Evolutionary conservation across 2,329 filamentous ascomycete species (phyloP), one percentile per base, ranked within the genome.

Genomic region (Rhinocladiella similis): DNA sequence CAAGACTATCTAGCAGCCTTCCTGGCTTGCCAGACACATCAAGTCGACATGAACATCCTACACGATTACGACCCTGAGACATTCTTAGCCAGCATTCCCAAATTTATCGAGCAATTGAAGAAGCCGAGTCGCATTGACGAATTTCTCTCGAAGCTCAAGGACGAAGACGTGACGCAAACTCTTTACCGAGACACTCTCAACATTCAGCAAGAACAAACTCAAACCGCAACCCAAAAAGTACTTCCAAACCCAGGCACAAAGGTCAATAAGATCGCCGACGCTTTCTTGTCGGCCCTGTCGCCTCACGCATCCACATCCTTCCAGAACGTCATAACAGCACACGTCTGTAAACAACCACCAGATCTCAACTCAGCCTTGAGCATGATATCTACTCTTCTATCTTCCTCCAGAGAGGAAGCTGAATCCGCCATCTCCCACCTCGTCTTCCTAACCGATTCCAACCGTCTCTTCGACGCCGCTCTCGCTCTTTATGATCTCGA

Each of bases 21-120:
- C 69, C 78, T 89, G 19, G 87, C 91, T 60, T 97, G 94, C 70
- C 86, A 94, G 49, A 93, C 87, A 19, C 95, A 99, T 70, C 85
- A 95, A 64, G 94, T 99, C 1, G 94, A 99, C 68, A 92, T 97
- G 88, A 99, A 99, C 68, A 93, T 99, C 59, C 78, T 99, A 2
- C 93, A 96, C 68, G 94, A 99, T 68, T 90, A 97, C 73, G 85
- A 86, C n/a, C 91, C 93, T 0, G 80, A 86, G 36, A 89, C 95
- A 64, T 97, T 99, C 69, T 80, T 97, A 70, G 76, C 81, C 3
- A 89, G 86, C 62, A 83, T 96, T 10, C 79, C 80, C 0, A 72
- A 89, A 0, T 96, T 99, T 67, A 78, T 97, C 29, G 85, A 91
- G 16, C 92, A 99, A 70, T 80, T 99, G 39, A 85, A 87, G 65